phyloP scores from a whole-genome alignment of 2,329 filamentous ascomycete species.

The Xylogone sp. region DNA sequence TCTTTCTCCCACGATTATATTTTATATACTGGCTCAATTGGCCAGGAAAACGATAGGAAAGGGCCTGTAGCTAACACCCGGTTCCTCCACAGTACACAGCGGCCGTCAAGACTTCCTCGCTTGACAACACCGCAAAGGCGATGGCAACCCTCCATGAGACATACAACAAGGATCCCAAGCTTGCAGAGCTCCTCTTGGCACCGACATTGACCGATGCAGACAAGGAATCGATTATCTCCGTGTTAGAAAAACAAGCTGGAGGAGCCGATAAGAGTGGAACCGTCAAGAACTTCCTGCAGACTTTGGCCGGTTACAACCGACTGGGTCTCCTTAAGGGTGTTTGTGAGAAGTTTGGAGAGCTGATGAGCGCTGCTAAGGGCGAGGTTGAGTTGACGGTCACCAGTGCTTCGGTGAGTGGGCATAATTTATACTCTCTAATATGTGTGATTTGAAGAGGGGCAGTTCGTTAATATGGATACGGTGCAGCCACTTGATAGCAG shows the following conservation, averaged over 20 bases:
- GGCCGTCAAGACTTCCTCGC: slow-evolving; percentile 78
- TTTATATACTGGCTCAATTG: neutral
- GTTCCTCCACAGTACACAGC: slow-evolving; percentile 77
- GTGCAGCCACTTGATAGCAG: slow-evolving; percentile 77
- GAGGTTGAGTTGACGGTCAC: slow-evolving; percentile 93
- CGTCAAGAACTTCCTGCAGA: slow-evolving; percentile 88
- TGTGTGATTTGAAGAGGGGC: neutral
- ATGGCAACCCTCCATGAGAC: slow-evolving; percentile 67
- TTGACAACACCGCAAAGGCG: slow-evolving; percentile 82
- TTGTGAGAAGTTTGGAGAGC: slow-evolving; percentile 77
- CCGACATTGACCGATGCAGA: slow-evolving; percentile 76
- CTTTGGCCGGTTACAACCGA: slow-evolving; percentile 95
- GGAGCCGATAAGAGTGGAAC: slow-evolving; percentile 69
- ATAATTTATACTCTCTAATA: neutral
- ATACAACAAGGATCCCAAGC: slow-evolving; percentile 80
- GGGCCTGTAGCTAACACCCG: slow-evolving; percentile 6
- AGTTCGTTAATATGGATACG: slow-evolving; percentile 3
- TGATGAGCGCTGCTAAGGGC: slow-evolving; percentile 86
- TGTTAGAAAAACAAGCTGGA: slow-evolving; percentile 80
- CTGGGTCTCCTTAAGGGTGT: slow-evolving; percentile 78
- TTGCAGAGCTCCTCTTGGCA: slow-evolving; percentile 68
- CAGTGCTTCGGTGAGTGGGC: slow-evolving; percentile 71
- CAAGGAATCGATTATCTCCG: slow-evolving; percentile 81
- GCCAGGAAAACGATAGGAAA: neutral
- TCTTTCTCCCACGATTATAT: neutral